phyloP scores from a whole-genome alignment of 805 yeast genomes.

The Yarrowia porcina region DNA sequence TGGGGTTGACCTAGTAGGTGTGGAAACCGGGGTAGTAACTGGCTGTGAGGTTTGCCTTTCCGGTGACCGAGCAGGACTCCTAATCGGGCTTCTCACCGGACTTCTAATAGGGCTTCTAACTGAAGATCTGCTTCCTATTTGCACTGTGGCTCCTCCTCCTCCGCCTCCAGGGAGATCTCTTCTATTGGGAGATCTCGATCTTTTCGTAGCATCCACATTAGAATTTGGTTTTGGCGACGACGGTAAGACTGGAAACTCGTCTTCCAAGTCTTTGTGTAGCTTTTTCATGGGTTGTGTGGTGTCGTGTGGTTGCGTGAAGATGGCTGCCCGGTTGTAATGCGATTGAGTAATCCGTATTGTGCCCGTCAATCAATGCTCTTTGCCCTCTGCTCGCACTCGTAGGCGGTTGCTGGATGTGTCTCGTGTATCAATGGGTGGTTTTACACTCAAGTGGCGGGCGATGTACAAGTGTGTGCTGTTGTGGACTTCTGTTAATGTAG shows the following conservation, averaged over 20 bases:
- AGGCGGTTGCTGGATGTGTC: no score
- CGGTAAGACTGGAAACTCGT: constrained; percentile 23
- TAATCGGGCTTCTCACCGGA: not conserved
- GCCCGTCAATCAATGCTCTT: no score
- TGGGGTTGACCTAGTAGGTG: not conserved
- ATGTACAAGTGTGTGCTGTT: not conserved
- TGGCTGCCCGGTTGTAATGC: no score
- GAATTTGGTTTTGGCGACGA: not conserved
- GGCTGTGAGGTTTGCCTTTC: not conserved
- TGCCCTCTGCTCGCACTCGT: no score
- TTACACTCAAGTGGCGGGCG: no score
- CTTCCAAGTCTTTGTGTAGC: constrained; percentile 21
- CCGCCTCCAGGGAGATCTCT: constrained; percentile 17
- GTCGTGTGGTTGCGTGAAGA: no score
- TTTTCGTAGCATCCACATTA: not conserved
- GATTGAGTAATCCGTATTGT: no score
- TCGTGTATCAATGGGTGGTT: no score
- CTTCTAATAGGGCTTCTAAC: not conserved
- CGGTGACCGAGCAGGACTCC: not conserved
- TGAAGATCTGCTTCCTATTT: not conserved
- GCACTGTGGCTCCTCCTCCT: not conserved
- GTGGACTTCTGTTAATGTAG: not conserved
- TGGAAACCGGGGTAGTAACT: not conserved
- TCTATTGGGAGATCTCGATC: not conserved
- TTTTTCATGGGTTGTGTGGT: not conserved